Conservation (phyloP, 2,329 filamentous ascomycete genomes). For the Microcyclospora pomicola region DNA sequence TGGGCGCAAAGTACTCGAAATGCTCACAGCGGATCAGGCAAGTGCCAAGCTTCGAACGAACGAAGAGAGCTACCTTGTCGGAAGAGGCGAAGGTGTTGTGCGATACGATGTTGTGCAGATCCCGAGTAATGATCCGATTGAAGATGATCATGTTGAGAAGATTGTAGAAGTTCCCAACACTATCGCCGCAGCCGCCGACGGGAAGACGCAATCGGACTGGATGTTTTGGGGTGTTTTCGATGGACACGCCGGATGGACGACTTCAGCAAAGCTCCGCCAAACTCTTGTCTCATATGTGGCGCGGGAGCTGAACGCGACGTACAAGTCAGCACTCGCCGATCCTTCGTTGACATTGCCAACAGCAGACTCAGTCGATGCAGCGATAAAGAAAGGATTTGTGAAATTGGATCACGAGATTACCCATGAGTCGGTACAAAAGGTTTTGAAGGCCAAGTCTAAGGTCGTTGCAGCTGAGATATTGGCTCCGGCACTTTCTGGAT, state of each 20-base stretch:
- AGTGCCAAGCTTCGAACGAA: constrained; percentile 77
- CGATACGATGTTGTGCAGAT: constrained; percentile 91
- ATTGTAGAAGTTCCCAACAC: constrained; percentile 75
- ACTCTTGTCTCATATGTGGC: constrained; percentile 86
- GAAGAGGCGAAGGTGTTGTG: constrained; percentile 77
- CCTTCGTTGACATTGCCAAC: constrained; percentile 49
- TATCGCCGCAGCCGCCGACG: constrained; percentile 40
- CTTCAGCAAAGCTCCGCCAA: constrained; percentile 87
- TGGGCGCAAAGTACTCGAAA: constrained; percentile 78
- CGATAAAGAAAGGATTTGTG: constrained; percentile 85
- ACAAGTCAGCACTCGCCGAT: constrained; percentile 56
- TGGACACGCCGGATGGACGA: constrained; percentile 96
- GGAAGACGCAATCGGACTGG: constrained; percentile 63
- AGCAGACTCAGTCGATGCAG: constrained; percentile 68
- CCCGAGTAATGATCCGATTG: constrained; percentile 92
- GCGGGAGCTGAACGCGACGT: constrained; percentile 81
- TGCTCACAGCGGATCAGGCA: constrained; percentile 90
- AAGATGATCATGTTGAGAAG: constrained; percentile 96
- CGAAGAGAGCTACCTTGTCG: constrained; percentile 84
- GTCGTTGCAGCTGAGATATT: constrained; percentile 82
- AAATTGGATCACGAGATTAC: constrained; percentile 89
- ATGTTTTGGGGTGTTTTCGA: constrained; percentile 99
- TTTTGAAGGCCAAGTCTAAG: constrained; percentile 78
- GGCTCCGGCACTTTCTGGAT: constrained; percentile 88
- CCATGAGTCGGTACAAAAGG: constrained; percentile 80